Evolutionary conservation across 108 stramenopile genomes (phyloP).

Genomic region (Nitzschia putrida): DNA sequence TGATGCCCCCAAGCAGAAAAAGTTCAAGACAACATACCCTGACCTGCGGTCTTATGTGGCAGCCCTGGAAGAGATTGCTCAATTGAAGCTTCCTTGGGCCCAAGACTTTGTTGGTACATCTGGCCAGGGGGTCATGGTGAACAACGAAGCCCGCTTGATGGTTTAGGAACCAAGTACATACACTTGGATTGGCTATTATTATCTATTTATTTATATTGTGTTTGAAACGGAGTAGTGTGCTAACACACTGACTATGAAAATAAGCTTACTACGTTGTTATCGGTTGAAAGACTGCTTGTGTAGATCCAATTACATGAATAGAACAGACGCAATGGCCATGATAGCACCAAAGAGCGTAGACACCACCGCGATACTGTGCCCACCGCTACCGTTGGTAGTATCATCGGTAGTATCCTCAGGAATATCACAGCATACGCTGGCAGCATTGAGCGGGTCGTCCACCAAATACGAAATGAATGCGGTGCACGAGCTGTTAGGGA

Average conservation of each 20-base stretch:
- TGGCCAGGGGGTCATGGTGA: constrained; percentile 61
- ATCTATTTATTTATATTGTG: background rate
- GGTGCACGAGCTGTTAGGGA: background rate
- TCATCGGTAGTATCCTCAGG: no score
- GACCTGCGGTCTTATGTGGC: constrained; percentile 50
- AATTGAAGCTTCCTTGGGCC: constrained; percentile 50
- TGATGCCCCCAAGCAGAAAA: constrained; percentile 45
- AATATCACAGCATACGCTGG: background rate
- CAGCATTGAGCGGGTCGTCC: constrained; percentile 1
- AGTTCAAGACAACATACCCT: constrained; percentile 42
- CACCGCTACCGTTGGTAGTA: no score
- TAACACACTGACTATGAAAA: background rate
- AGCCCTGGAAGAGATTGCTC: constrained; percentile 52
- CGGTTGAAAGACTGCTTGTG: no score
- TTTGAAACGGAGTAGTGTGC: no score
- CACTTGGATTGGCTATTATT: background rate
- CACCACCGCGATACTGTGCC: no score
- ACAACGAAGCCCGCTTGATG: constrained; percentile 49
- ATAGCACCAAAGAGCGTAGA: no score
- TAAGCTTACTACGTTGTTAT: background rate
- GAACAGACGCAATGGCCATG: no score
- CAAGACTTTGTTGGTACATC: constrained; percentile 52
- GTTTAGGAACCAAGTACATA: constrained; percentile 24
- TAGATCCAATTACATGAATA: background rate
- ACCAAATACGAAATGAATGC: background rate